Evolutionary conservation across 805 yeast genomes (phyloP).

Genomic region (Pichia thaimueangensis): DNA sequence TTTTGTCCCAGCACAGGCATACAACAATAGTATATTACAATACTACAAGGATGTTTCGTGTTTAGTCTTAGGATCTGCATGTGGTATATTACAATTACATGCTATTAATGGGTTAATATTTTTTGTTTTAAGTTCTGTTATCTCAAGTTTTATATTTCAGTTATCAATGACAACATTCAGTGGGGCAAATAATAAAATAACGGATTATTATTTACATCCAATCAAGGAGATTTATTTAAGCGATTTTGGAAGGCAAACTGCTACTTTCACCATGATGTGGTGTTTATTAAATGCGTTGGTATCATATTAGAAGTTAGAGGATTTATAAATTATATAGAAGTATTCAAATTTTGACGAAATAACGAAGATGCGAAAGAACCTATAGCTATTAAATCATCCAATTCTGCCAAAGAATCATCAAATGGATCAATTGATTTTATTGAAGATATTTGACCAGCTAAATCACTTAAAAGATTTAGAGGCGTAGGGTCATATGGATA

Average conservation of each 20-base stretch:
- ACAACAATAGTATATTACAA: constrained; percentile 19
- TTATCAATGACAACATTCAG: constrained; percentile 24
- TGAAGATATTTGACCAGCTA: constrained; percentile 8
- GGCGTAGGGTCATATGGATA: constrained; percentile 6
- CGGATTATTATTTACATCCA: constrained; percentile 34
- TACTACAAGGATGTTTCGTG: constrained; percentile 38
- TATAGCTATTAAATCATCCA: constrained; percentile 4
- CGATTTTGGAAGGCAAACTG: constrained; percentile 40
- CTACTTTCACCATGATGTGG: constrained; percentile 55
- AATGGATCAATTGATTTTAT: too few relatives aligned
- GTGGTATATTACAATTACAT: constrained; percentile 49
- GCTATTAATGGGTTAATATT: constrained; percentile 42
- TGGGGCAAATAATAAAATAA: background rate
- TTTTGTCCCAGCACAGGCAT: constrained; percentile 11
- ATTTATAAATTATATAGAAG: background rate
- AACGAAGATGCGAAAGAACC: constrained; percentile 6
- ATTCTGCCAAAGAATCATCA: too few relatives aligned
- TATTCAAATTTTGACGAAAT: constrained; percentile 7
- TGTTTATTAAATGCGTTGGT: constrained; percentile 47
- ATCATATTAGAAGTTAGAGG: background rate
- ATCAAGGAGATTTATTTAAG: constrained; percentile 36
- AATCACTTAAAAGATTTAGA: constrained; percentile 12
- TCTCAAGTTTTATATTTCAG: constrained; percentile 24
- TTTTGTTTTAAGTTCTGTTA: constrained; percentile 33
- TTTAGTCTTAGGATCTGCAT: constrained; percentile 44